A percentile compares a stretch with the other conserved stretches of the same genome.
Conservation (phyloP, 2,329 filamentous ascomycete species). For the Sporothrix mexicana region DNA sequence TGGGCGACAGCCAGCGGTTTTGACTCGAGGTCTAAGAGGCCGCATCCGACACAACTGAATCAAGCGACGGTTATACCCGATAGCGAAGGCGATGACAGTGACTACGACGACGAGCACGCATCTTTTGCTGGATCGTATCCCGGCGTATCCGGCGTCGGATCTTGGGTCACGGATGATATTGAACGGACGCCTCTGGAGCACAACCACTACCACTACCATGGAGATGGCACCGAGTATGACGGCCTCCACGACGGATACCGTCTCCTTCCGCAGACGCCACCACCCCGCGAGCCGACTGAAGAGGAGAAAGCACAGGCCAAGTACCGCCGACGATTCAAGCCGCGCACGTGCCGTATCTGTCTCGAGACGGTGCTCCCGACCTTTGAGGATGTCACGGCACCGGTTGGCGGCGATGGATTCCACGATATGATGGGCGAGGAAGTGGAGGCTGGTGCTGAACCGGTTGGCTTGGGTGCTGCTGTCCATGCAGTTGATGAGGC, state of each 20-base stretch:
- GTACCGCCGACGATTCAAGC: slow-evolving; percentile 60
- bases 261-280: not conserved
- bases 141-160: slow-evolving; percentile 20
- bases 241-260: not conserved
- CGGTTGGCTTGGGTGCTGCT: not conserved
- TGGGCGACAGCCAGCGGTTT: slow-evolving; percentile 31
- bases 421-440: slow-evolving; percentile 7
- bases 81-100: not conserved
- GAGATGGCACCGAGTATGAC: not conserved
- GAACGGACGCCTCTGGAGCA: slow-evolving; percentile 17
- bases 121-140: not conserved
- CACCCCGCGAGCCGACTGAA: not conserved
- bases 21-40: not conserved
- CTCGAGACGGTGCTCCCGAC: slow-evolving; percentile 68
- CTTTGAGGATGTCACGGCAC: slow-evolving; percentile 46
- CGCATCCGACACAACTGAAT: not conserved
- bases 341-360: slow-evolving; percentile 87
- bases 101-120: not conserved
- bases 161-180: slow-evolving; percentile 26
- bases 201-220: not conserved
- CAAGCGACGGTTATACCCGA: slow-evolving; percentile 20
- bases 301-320: slow-evolving; percentile 21
- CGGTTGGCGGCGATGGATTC: not conserved
- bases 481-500: slow-evolving; percentile 17
- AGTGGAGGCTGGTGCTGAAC: not conserved